phyloP scores from a whole-genome alignment of 495 filamentous ascomycete species.

The Podospora pseudoanserina region DNA sequence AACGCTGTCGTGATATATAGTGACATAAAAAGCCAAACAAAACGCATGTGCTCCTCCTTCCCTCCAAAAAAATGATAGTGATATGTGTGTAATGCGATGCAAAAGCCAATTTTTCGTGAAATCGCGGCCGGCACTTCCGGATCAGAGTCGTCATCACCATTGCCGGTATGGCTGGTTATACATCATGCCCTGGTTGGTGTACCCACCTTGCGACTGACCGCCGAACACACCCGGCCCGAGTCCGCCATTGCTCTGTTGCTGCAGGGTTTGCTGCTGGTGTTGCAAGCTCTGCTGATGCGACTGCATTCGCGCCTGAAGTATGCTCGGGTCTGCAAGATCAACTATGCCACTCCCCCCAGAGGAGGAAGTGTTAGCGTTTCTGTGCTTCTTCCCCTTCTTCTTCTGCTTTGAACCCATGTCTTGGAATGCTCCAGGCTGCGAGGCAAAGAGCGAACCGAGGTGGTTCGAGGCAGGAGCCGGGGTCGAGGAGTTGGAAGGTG shows the following conservation, averaged over 20 bases:
- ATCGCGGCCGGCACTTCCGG: background rate
- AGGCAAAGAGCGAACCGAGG: slow-evolving; percentile 84
- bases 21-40: slow-evolving; percentile 18
- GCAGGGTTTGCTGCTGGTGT: slow-evolving; percentile 76
- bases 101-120: slow-evolving; percentile 9
- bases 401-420: slow-evolving; percentile 91
- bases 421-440: slow-evolving; percentile 76
- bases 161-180: slow-evolving; percentile 68
- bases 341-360: slow-evolving; percentile 95
- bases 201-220: slow-evolving; percentile 98
- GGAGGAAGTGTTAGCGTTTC: slow-evolving; percentile 99
- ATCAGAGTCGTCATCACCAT: slow-evolving; percentile 59
- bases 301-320: slow-evolving; percentile 96
- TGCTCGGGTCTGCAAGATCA: slow-evolving; percentile 99
- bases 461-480: slow-evolving; percentile 84
- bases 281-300: slow-evolving; percentile 60
- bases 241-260: slow-evolving; percentile 66
- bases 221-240: slow-evolving; percentile 83
- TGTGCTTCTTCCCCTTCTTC: slow-evolving; percentile 99
- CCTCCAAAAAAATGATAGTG: slow-evolving; percentile 13
- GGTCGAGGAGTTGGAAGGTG: slow-evolving; percentile 71
- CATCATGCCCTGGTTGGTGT: slow-evolving; percentile 85
- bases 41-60: slow-evolving; percentile 26
- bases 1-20: slow-evolving; percentile 34
- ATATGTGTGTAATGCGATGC: slow-evolving; percentile 14